Base-by-base conservation (phyloP, 495 filamentous ascomycete species). In the Podospora sp. region DNA sequence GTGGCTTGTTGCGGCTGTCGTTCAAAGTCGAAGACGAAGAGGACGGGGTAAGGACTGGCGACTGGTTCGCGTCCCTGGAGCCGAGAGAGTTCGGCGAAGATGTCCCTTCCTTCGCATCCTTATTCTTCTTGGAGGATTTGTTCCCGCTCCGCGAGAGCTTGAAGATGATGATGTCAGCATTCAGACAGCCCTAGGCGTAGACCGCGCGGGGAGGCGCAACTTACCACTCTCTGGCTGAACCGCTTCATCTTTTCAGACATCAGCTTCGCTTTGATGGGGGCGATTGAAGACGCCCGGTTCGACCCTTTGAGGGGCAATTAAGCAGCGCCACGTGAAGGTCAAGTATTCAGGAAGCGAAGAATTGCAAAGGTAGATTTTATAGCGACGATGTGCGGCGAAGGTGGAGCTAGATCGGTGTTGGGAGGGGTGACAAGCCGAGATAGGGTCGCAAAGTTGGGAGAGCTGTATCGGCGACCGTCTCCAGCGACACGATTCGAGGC, bases 211-310 rank as follows among this genome's bases (percentile, higher is more conserved):
- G 65, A 72, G 60, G 63, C 56, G 69, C 68, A 73, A 90, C 94
- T 85, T 85, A 97, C 94, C 83, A 98, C 96, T 90, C 91, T 90
- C 84, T 96, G 92, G 83, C 95, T 91, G 81, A 99, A 97, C 76
- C 92, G 89, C 84, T 97, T 97, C 95, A 99, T 98, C 82, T 87
- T 93, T 69, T 77, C 74, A 74, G 78, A 76, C 78, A 78, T 73
- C 75, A 76, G 73, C 73, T 78, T 78, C 75, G 73, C 65, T 71
- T 68, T 60, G 65, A 70, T 69, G 68, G 73, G 75, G 74, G 74
- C 74, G 72, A 59, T 67, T 66, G 71, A 71, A 75, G 71, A 68
- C 74, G 74, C 73, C 76, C 73, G 67, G 71, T 72, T 74, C 71
- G 68, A 71, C 62, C 62, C 63, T 33, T 33, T 62, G 70, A 69